Base-by-base conservation (phyloP, 176 grass and related monocot genomes). In the Tillandsia leiboldiana region DNA sequence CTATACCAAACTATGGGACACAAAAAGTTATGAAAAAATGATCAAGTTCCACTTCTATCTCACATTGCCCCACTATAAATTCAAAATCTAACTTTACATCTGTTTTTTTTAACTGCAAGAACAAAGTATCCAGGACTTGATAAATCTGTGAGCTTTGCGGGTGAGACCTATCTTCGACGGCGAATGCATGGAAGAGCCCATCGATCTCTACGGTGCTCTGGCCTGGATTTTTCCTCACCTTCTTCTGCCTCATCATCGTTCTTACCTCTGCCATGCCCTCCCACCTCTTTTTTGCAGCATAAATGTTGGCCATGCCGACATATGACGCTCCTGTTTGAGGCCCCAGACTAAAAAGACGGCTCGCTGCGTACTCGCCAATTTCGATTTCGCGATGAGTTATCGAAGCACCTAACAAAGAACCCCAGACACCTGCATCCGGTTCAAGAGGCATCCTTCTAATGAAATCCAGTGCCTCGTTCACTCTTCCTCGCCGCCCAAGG, bases 291-390 rank as follows among this genome's bases (percentile, higher is more conserved):
- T 67, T 49, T 3, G 42, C 33, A 22, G 65, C 65, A 67, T 48
- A 67, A 67, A 67, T 67, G 15, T 67, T 67, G 28, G 65, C 65
- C 65, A 67, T 67, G 33, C 65, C 42, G 18, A 67, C 65, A 67
- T 67, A 67, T 3, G 65, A 20, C 17, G n/a, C 65, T 48, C 29
- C 65, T 49, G 65, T 48, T 49, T 67, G 42, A 49, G 65, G 65
- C 48, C 48, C 65, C 18, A 67, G 9, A 10, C 48, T n/a, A n/a
- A 49, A 67, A 67, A 67, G 65, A 15, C 28, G 65, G 65, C 28
- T 67, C 7, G 13, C 65, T 0, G 4, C 33, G 13, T 67, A 67
- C 13, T 48, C 3, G 6, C 65, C 65, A n/a, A 67, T 67, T 15
- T 67, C 29, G 1, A 33, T 49, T 17, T 49, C 13, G 8, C 33